Conservation (phyloP, 495 filamentous ascomycete species). For the Aspergillus asperescens region DNA sequence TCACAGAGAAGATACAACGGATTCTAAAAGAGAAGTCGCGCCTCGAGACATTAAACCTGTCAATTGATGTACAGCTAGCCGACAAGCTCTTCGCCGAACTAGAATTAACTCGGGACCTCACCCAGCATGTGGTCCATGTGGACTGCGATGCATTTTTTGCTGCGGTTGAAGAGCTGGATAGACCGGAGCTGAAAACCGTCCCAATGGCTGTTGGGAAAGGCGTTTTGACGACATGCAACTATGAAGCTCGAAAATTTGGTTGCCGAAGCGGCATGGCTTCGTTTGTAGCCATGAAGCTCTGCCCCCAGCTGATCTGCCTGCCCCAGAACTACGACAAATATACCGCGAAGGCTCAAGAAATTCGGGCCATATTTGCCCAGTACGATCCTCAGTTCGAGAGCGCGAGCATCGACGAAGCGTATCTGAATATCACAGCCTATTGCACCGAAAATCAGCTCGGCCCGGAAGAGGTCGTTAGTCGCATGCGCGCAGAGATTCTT, state of each 20-base stretch:
- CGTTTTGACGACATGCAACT: constrained; percentile 93
- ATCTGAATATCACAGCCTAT: constrained; percentile 90
- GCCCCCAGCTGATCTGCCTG: constrained; percentile 78
- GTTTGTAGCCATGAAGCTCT: constrained; percentile 92
- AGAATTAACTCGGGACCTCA: constrained; percentile 73
- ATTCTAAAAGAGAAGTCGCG: constrained; percentile 71
- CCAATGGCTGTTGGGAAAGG: constrained; percentile 93
- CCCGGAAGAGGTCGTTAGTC: constrained; percentile 66
- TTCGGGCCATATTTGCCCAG: constrained; percentile 71
- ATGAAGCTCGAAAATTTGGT: constrained; percentile 82
- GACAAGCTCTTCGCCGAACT: constrained; percentile 79
- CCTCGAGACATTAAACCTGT: constrained; percentile 71
- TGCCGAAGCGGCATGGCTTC: constrained; percentile 91
- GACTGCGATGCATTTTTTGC: constrained; percentile 99
- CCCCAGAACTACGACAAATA: constrained; percentile 89
- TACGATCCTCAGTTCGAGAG: constrained; percentile 92
- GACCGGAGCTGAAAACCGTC: constrained; percentile 80
- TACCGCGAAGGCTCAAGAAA: constrained; percentile 79
- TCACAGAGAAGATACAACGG: constrained; percentile 81
- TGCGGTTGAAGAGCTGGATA: constrained; percentile 86
- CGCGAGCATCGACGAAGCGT: constrained; percentile 93
- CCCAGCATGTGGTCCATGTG: constrained; percentile 80
- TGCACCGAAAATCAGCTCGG: constrained; percentile 61
- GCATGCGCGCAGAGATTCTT: constrained; percentile 71
- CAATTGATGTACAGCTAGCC: constrained; percentile 63